phyloP scores from a whole-genome alignment of 805 yeast species.

The Grigorovia humatica region DNA sequence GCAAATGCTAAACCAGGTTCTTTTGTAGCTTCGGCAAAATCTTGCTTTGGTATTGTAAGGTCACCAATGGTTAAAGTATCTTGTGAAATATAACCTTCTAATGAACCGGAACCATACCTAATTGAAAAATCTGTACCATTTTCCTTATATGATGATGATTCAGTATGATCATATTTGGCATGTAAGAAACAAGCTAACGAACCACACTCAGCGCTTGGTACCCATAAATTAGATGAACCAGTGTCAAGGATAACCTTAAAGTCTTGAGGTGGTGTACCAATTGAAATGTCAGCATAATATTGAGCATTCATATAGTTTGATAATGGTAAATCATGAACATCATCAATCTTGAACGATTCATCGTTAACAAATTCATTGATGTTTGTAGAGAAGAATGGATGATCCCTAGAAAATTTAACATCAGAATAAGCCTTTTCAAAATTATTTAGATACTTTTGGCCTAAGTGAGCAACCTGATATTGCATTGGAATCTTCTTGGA shows the following conservation, averaged over 20 bases:
- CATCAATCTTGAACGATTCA: slow-evolving; percentile 16
- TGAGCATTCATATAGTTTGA: slow-evolving; percentile 94
- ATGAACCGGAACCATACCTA: slow-evolving; percentile 85
- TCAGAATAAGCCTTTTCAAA: slow-evolving; percentile 39
- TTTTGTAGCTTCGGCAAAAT: slow-evolving; percentile 92
- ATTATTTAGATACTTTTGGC: slow-evolving; percentile 47
- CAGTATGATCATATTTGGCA: slow-evolving; percentile 74
- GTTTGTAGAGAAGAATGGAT: slow-evolving; percentile 11
- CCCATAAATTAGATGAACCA: slow-evolving; percentile 96
- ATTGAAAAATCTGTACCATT: slow-evolving; percentile 83
- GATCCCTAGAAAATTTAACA: slow-evolving; percentile 21
- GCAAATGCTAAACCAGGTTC: slow-evolving; percentile 98
- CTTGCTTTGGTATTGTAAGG: slow-evolving; percentile 75
- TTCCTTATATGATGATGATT: slow-evolving; percentile 73
- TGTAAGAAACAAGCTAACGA: slow-evolving; percentile 95
- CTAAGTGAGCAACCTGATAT: slow-evolving; percentile 48
- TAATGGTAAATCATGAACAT: slow-evolving; percentile 68
- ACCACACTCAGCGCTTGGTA: slow-evolving; percentile 79
- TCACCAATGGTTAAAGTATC: slow-evolving; percentile 70
- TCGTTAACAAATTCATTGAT: slow-evolving; percentile 1
- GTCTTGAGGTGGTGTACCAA: slow-evolving; percentile 89
- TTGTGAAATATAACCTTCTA: slow-evolving; percentile 86
- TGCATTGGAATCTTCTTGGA: slow-evolving; percentile 37
- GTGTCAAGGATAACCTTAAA: slow-evolving; percentile 95
- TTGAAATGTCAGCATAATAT: slow-evolving; percentile 79